Evolutionary conservation across 768 basidiomycete genomes (phyloP).

Genomic region (Russula ochroleuca): DNA sequence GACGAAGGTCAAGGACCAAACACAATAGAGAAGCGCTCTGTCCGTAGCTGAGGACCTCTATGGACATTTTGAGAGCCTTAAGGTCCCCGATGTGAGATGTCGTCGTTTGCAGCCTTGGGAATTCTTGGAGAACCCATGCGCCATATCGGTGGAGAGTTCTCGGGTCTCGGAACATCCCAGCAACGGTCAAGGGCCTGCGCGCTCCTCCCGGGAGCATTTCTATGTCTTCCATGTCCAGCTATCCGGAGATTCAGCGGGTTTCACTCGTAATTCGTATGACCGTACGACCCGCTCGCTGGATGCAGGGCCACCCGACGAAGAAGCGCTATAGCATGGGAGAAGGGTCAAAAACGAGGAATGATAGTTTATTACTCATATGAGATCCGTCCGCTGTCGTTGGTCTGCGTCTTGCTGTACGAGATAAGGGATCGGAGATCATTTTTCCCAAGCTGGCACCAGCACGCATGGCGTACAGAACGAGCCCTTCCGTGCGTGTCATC

Average conservation of each 20-base stretch:
- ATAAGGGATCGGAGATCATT: not conserved
- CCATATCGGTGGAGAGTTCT: not conserved
- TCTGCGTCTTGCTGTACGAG: not conserved
- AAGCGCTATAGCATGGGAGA: not conserved
- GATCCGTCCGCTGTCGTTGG: not conserved
- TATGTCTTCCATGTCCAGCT: not conserved
- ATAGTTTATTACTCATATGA: not conserved
- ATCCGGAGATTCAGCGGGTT: not conserved
- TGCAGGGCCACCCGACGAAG: not conserved
- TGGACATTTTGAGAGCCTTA: slow-evolving; percentile 17
- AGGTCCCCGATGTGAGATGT: slow-evolving; percentile 15
- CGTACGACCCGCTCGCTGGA: not conserved
- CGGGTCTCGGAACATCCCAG: not conserved
- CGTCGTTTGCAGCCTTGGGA: not conserved
- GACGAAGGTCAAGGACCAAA: not conserved
- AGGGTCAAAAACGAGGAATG: not conserved
- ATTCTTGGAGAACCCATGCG: not conserved
- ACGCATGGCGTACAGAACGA: not conserved
- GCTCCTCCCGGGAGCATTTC: not conserved
- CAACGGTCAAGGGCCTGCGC: not conserved
- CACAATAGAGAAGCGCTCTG: not conserved
- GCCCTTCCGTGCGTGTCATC: not conserved
- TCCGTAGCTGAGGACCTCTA: not conserved
- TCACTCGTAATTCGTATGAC: not conserved
- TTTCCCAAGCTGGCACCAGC: not conserved